A percentile compares a stretch with the other conserved stretches of the same genome.
Conservation (phyloP, 2,329 filamentous ascomycete species). For the Phaeosphaeriaceae sp. region DNA sequence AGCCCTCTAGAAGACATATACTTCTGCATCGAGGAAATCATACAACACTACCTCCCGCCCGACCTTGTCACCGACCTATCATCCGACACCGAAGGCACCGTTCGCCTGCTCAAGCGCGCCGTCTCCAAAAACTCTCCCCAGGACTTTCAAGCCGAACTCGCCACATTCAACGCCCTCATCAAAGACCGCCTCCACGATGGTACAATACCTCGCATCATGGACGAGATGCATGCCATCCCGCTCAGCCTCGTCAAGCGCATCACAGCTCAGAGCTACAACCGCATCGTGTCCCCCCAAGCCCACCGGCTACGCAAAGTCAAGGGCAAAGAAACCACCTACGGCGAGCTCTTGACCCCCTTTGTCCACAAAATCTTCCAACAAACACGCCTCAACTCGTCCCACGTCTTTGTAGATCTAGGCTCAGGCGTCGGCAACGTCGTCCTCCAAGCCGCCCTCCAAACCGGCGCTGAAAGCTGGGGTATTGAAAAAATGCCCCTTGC, state of each 20-base stretch:
- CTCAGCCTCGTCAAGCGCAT: constrained; percentile 75
- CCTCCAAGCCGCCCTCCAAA: constrained; percentile 88
- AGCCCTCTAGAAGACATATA: constrained; percentile 75
- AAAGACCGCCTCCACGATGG: constrained; percentile 70
- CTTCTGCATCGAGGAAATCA: constrained; percentile 67
- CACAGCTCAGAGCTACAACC: constrained; percentile 85
- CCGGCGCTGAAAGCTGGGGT: constrained; percentile 93
- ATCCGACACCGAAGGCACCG: constrained; percentile 74
- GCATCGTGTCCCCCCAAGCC: constrained; percentile 88
- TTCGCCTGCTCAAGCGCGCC: constrained; percentile 77
- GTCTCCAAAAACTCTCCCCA: constrained; percentile 68
- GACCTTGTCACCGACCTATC: constrained; percentile 71
- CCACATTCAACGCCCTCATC: constrained; percentile 78
- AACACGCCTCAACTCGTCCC: constrained; percentile 77
- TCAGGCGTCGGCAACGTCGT: constrained; percentile 97
- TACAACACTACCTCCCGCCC: constrained; percentile 76
- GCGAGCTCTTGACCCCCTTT: constrained; percentile 86
- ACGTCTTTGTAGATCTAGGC: constrained; percentile 92
- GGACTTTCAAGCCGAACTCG: constrained; percentile 75
- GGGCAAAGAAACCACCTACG: constrained; percentile 92
- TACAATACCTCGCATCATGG: constrained; percentile 73
- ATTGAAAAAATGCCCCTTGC: constrained; percentile 96
- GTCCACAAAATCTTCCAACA: constrained; percentile 81
- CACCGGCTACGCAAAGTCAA: constrained; percentile 84
- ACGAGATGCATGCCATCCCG: constrained; percentile 71